phyloP scores from a whole-genome alignment of 2,329 filamentous ascomycete species.

The Talaromyces islandicus region DNA sequence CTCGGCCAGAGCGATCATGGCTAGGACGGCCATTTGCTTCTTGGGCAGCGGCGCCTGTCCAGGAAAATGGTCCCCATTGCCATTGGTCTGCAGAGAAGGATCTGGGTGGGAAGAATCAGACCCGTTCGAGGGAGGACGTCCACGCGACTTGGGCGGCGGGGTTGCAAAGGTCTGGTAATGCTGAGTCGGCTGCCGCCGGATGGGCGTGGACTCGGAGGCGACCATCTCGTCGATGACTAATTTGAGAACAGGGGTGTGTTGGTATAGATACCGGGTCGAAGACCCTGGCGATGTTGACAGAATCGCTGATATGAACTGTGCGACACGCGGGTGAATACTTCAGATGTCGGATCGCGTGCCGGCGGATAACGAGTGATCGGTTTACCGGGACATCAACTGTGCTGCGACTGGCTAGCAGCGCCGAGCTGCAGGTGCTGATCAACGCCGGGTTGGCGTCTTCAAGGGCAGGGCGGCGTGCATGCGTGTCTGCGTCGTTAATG shows the following conservation, averaged over 20 bases:
- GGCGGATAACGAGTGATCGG: background rate
- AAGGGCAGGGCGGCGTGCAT: background rate
- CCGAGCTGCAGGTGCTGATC: background rate
- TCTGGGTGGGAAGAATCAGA: conserved; percentile 30
- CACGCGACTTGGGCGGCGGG: conserved; percentile 41
- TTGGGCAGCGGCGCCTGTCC: conserved; percentile 67
- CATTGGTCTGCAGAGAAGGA: conserved; percentile 22
- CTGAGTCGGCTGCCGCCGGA: conserved; percentile 38
- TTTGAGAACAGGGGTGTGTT: background rate
- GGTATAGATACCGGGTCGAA: too few relatives aligned
- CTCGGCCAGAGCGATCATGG: conserved; percentile 82
- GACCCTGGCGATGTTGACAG: background rate
- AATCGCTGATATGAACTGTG: background rate
- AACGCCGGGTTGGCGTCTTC: background rate
- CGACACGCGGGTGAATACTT: background rate
- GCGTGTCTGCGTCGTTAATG: background rate
- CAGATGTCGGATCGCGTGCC: background rate
- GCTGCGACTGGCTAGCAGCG: background rate
- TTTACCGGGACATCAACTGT: too few relatives aligned
- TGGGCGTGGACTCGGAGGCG: conserved; percentile 21
- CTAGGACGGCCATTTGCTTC: conserved; percentile 75
- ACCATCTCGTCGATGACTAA: conserved; percentile 19
- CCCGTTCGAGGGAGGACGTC: conserved; percentile 37
- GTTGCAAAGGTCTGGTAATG: conserved; percentile 46
- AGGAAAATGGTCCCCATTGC: conserved; percentile 14